Conservation (phyloP, 2,329 filamentous ascomycete species). For the Talaromyces pinophilus region DNA sequence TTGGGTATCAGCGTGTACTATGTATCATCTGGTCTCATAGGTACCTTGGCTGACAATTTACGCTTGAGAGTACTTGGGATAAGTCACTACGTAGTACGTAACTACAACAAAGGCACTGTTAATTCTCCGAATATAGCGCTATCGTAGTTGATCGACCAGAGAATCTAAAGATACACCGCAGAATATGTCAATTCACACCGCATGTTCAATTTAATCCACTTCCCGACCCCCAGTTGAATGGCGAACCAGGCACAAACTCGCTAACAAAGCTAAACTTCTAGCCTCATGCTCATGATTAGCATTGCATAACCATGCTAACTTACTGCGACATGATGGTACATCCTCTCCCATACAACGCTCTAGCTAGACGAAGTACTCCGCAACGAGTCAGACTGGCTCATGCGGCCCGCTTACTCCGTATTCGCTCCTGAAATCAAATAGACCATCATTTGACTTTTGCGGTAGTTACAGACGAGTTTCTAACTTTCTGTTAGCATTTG, state of each 20-base stretch:
- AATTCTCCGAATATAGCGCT: neutral
- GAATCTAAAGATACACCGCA: neutral
- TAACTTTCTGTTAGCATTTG: neutral
- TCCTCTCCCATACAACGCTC: neutral
- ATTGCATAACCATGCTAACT: neutral
- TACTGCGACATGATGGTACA: neutral
- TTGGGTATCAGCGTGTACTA: neutral
- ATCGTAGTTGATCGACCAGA: neutral
- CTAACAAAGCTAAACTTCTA: neutral
- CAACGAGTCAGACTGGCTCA: neutral
- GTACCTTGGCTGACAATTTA: neutral
- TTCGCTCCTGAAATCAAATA: slow-evolving; percentile 4
- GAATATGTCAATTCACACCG: neutral
- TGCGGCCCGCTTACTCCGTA: slow-evolving; percentile 1
- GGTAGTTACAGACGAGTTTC: neutral
- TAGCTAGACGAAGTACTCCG: neutral
- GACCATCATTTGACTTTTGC: neutral
- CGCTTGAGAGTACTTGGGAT: neutral
- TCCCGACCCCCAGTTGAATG: neutral
- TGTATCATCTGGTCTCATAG: neutral
- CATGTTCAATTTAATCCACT: neutral
- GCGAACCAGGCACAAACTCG: neutral
- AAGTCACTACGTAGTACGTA: neutral
- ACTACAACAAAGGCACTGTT: neutral
- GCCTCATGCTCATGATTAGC: neutral